A percentile compares a stretch with the other conserved stretches of the same genome.
Conservation (phyloP, 441 rosid genomes). For the Corymbia calophylla region DNA sequence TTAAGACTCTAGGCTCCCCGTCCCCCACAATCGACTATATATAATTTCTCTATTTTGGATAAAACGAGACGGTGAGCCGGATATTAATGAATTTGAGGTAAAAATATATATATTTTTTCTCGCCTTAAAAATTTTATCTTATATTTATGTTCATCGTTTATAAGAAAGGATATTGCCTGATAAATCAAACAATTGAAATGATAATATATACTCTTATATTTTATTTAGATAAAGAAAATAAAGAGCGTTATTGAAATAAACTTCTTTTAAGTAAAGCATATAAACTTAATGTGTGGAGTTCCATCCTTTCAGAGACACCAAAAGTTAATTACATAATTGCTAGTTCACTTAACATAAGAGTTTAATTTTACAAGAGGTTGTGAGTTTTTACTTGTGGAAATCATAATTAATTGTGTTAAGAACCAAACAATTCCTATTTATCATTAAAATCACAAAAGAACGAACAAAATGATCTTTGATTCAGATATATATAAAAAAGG, state of each 20-base stretch:
- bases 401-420: background rate
- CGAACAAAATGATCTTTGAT: background rate
- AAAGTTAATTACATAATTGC: background rate
- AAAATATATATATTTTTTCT: background rate
- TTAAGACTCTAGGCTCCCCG: background rate
- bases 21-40: background rate
- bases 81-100: background rate
- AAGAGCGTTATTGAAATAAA: background rate
- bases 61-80: background rate
- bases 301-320: background rate
- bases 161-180: no score
- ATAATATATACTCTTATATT: background rate
- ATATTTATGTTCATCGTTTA: background rate
- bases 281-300: background rate
- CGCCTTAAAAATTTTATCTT: background rate
- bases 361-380: background rate
- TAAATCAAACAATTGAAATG: background rate
- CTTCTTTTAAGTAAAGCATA: background rate
- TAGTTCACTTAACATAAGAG: background rate
- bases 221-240: background rate
- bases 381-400: background rate
- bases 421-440: background rate
- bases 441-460: background rate
- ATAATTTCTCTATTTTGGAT: background rate
- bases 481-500: background rate